Evolutionary conservation across 192 early-diverging fungal species (phyloP), one percentile per base, ranked within the genome.

Genomic region (Coemansia sp.): DNA sequence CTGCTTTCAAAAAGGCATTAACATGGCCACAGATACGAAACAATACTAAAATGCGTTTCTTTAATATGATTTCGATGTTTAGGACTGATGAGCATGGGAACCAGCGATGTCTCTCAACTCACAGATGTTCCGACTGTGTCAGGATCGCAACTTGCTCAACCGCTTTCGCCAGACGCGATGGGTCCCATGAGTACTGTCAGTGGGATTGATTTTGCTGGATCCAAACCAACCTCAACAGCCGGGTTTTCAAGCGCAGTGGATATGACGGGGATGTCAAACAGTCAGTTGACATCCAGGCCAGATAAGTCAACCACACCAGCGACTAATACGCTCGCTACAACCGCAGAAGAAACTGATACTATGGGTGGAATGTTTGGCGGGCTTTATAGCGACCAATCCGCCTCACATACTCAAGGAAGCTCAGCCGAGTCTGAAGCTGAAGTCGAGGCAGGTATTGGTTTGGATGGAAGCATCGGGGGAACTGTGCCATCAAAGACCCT

Each of bases 81-180:
- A 48, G 45, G 23, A 48, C 11, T 25, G 10, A 48, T 48, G 45
- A 25, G 22, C 45, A 23, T 48, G 22, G 45, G 0, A 20, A 23
- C 27, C 11, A 54, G 29, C n/a, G 29, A 17, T 31, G 13, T 7
- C 9, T 14, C 17, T 13, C 52, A n/a, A 7, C 8, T n/a, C 10
- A 54, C 52, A n/a, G 52, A 19, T 13, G 3, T n/a, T 2, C 15
- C 52, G 0, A 29, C 29, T 33, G 23, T 61, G 6, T 68, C 59
- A 15, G 65, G 50, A n/a, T 60, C 65, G 34, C 55, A 62, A 38
- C 59, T 59, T 7, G 31, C 56, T 7, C 67, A 69, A 25, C 22
- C 29, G 20, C 33, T 58, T 22, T 62, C 56, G 27, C 44, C 55
- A 2, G 61, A 59, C 15, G 3, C 54, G 11, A 31, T 55, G 2